phyloP scores from a whole-genome alignment of 768 basidiomycete genomes.

The Serendipita sp. region DNA sequence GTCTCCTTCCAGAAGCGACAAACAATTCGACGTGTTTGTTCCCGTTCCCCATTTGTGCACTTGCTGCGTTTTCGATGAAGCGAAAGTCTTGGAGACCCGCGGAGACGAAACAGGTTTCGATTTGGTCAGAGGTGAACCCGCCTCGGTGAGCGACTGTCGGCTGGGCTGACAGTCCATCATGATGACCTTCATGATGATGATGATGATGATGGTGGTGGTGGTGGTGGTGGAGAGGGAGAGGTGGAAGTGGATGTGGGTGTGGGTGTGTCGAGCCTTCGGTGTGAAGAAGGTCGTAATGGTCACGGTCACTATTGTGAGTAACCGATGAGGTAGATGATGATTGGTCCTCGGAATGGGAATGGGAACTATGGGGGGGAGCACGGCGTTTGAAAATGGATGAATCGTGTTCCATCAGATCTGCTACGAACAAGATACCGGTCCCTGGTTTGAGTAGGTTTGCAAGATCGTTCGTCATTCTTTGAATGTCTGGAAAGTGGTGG shows the following conservation, averaged over 20 bases:
- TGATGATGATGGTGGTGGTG: conserved; percentile 16
- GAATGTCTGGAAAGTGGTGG: conserved; percentile 41
- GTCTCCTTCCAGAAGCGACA: conserved; percentile 30
- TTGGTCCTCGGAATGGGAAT: neutral
- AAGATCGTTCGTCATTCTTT: conserved; percentile 35
- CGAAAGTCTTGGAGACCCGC: conserved; percentile 34
- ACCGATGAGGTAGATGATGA: no score
- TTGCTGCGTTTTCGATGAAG: conserved; percentile 17
- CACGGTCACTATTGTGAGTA: no score
- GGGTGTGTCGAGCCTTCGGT: no score
- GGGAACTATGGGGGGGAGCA: neutral
- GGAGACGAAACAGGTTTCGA: conserved; percentile 32
- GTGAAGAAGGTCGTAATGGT: no score
- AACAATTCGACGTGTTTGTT: conserved; percentile 30
- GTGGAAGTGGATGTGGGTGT: neutral
- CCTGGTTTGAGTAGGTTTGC: conserved; percentile 42
- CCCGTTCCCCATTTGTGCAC: conserved; percentile 11
- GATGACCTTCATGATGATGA: neutral
- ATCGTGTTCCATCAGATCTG: conserved; percentile 28
- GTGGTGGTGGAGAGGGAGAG: conserved; percentile 19
- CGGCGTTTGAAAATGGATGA: neutral
- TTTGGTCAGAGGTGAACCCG: conserved; percentile 35
- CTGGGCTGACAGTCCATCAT: neutral
- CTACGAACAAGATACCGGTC: conserved; percentile 36
- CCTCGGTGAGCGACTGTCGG: conserved; percentile 33